phyloP scores from a whole-genome alignment of 2,329 filamentous ascomycete genomes.

The Aspergillus spinulosporus region DNA sequence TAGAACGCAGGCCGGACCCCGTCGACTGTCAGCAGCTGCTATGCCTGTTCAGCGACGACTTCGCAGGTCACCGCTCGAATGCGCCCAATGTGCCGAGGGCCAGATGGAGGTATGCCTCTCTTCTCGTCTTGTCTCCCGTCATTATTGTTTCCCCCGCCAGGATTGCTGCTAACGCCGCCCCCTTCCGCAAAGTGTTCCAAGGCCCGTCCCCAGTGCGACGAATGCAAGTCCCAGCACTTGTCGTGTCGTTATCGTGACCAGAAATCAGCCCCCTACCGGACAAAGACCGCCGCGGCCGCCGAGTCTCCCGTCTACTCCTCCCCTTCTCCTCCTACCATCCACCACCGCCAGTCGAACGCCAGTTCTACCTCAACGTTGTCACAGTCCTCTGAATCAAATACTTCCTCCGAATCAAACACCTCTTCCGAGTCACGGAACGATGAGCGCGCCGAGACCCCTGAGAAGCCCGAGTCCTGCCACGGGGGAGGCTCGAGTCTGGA shows the following conservation, averaged over 20 bases:
- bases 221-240: slow-evolving; percentile 5
- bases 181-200: background rate
- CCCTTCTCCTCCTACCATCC: background rate
- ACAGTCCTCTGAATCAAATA: no score
- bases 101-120: slow-evolving; percentile 2
- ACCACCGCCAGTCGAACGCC: background rate
- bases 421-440: background rate
- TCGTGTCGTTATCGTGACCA: slow-evolving; percentile 5
- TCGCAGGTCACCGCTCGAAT: slow-evolving; percentile 2
- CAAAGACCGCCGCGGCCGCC: background rate
- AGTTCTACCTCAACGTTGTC: background rate
- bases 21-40: background rate
- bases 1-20: slow-evolving; percentile 3
- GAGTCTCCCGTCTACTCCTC: slow-evolving; percentile 1
- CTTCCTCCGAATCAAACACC: background rate
- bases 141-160: background rate
- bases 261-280: background rate
- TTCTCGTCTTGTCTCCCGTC: background rate
- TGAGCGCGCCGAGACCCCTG: background rate
- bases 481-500: background rate
- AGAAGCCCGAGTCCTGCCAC: background rate
- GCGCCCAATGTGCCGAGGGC: slow-evolving; percentile 2
- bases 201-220: slow-evolving; percentile 7
- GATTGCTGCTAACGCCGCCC: background rate
- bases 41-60: slow-evolving; percentile 9